phyloP scores from a whole-genome alignment of 371 early-diverging fungal species.

The Mortierella sp. region DNA sequence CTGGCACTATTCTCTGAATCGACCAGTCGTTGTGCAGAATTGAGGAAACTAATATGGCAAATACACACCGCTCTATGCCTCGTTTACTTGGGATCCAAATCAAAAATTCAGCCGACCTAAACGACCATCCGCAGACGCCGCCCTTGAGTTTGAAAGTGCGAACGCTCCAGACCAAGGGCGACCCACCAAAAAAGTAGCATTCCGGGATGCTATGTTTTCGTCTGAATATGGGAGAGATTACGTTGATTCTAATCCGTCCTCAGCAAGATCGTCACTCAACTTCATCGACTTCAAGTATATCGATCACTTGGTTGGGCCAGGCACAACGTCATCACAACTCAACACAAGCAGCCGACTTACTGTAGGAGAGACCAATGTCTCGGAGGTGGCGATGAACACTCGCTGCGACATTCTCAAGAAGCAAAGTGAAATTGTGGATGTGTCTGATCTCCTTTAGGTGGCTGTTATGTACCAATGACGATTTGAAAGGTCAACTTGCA shows the following conservation, averaged over 20 bases:
- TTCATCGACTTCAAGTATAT: constrained; percentile 9
- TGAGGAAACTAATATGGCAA: too few species aligned
- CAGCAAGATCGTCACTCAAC: constrained; percentile 9
- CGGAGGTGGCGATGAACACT: constrained; percentile 8
- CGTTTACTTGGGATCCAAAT: too few species aligned
- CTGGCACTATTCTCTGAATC: constrained; percentile 3
- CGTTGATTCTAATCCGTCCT: not conserved
- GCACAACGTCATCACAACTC: constrained; percentile 17
- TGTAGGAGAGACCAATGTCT: constrained; percentile 1
- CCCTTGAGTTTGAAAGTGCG: not conserved
- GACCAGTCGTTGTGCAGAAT: too few species aligned
- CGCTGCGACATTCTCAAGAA: not conserved
- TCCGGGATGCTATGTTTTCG: not conserved
- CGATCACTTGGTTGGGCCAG: constrained; percentile 24
- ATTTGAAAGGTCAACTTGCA: not conserved
- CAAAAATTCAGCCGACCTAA: not conserved
- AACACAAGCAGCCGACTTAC: constrained; percentile 10
- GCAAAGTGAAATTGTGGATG: constrained; percentile 12
- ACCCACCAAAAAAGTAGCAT: not conserved
- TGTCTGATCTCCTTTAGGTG: constrained; percentile 8
- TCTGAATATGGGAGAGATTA: constrained; percentile 1
- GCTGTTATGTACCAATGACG: not conserved
- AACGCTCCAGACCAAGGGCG: not conserved
- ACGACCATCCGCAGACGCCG: not conserved
- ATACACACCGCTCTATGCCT: too few species aligned